phyloP scores from a whole-genome alignment of 768 basidiomycete genomes.

The Tricholoma sp. region DNA sequence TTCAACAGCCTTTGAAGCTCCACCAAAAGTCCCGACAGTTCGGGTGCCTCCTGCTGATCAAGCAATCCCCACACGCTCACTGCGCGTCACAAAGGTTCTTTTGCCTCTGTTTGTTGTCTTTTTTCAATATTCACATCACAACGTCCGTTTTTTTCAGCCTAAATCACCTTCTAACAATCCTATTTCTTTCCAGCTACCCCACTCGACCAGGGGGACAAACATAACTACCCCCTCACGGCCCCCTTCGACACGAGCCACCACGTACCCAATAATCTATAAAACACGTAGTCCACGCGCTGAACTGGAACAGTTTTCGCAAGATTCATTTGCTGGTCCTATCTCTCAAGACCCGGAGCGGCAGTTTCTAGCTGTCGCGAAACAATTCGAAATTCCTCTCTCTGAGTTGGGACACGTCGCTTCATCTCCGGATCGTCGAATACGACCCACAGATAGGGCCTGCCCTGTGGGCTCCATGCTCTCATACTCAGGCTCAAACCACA shows the following conservation, averaged over 20 bases:
- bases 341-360: slow-evolving; percentile 42
- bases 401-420: slow-evolving; percentile 36
- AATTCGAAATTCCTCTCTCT: slow-evolving; percentile 54
- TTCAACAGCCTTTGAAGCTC: slow-evolving; percentile 20
- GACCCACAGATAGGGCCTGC: not conserved
- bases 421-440: slow-evolving; percentile 1
- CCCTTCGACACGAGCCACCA: slow-evolving; percentile 11
- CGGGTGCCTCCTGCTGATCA: slow-evolving; percentile 23
- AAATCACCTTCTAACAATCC: slow-evolving; percentile 25
- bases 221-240: slow-evolving; percentile 11
- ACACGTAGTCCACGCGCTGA: not conserved
- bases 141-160: slow-evolving; percentile 13
- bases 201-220: slow-evolving; percentile 11
- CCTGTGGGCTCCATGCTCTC: slow-evolving; percentile 1
- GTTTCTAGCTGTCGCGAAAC: slow-evolving; percentile 41
- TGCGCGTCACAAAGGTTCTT: slow-evolving; percentile 21
- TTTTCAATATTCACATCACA: slow-evolving; percentile 16
- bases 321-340: slow-evolving; percentile 57
- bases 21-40: slow-evolving; percentile 14
- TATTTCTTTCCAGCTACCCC: slow-evolving; percentile 29
- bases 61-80: slow-evolving; percentile 19
- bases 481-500: not conserved
- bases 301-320: slow-evolving; percentile 39
- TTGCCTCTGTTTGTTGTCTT: not conserved
- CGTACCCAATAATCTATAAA: slow-evolving; percentile 9